Percentiles rank a stretch among this genome's conserved stretches.
phyloP scores from a whole-genome alignment of 2,329 filamentous ascomycete genomes.

The Diplodia corticola region DNA sequence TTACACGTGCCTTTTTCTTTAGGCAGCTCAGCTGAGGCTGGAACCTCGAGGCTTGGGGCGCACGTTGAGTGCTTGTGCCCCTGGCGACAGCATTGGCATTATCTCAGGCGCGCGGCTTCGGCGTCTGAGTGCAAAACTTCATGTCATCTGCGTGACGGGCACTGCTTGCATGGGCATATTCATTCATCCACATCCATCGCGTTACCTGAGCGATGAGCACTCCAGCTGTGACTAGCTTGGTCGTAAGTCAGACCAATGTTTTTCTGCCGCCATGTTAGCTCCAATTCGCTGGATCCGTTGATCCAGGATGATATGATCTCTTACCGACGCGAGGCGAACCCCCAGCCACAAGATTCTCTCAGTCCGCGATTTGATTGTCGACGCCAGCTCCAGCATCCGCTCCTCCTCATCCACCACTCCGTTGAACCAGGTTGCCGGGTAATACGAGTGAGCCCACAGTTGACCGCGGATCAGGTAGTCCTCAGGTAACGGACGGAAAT shows the following conservation, averaged over 20 bases:
- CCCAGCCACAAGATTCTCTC: conserved; percentile 63
- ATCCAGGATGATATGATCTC: neutral
- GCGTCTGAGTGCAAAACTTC: neutral
- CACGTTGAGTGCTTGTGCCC: neutral
- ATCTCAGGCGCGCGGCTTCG: neutral
- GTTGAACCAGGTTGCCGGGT: conserved; percentile 61
- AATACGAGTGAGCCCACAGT: conserved; percentile 60
- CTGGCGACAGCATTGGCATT: neutral
- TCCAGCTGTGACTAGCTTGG: neutral
- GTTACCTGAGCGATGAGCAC: neutral
- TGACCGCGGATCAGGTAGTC: conserved; percentile 68
- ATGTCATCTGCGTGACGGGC: neutral
- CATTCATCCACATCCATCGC: conserved; percentile 17
- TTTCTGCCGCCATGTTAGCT: neutral
- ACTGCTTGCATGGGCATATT: neutral
- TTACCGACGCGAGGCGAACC: conserved; percentile 29
- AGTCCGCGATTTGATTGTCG: conserved; percentile 58
- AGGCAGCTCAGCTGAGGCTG: conserved; percentile 6
- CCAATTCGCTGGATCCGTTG: neutral
- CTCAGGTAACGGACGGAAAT: conserved; percentile 63
- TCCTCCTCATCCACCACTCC: conserved; percentile 67
- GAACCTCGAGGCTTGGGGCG: neutral
- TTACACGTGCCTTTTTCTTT: neutral
- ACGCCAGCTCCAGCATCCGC: conserved; percentile 62
- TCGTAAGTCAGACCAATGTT: conserved; percentile 4